Evolutionary conservation across 2,329 filamentous ascomycete genomes (phyloP), one percentile per base, ranked within the genome.

Genomic region (Cytospora chrysosperma): DNA sequence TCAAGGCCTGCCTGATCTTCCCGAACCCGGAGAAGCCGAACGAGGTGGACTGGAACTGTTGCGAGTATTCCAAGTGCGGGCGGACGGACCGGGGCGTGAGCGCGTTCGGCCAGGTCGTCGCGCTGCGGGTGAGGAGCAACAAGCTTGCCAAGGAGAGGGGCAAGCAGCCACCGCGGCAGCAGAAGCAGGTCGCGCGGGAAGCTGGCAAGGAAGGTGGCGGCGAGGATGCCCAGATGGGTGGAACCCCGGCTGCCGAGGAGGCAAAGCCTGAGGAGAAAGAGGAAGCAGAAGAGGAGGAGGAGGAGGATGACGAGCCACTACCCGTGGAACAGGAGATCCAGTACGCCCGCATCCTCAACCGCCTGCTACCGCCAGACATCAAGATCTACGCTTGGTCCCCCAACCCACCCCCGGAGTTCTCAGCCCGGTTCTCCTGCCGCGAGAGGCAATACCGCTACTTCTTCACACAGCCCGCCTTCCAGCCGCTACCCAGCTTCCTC

Each of bases 381-480:
- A 87, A 92, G 65, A 82, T 97, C 64, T 83, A 98, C 40, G 95
- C 95, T 3, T 99, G 95, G 95, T 97, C 93, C 73, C 92, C 94
- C 0, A 81, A 86, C 32, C 91, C 90, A 19, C 92, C 93, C 0
- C 77, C 84, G 10, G 85, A 85, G 66, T 99, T 99, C 75, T 93
- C 91, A 37, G 95, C 95, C 5, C 88, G 95, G 49, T 97, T 97
- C 82, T 93, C 91, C 60, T 99, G 95, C 77, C 87, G 89, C 66
- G 93, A 97, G 77, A 85, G 95, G 26, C 89, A 91, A 68, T 99
- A 99, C 79, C 88, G 92, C 63, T 99, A 99, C 77, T 98, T 97
- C 81, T 99, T 99, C 79, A 98, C 95, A 0, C 92, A 97, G 73
- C 95, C 95, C 0, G 91, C 90, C 1, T 97, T 92, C 72, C 79